phyloP scores from a whole-genome alignment of 352 stramenopile species.

The Pythium utonaiense region DNA sequence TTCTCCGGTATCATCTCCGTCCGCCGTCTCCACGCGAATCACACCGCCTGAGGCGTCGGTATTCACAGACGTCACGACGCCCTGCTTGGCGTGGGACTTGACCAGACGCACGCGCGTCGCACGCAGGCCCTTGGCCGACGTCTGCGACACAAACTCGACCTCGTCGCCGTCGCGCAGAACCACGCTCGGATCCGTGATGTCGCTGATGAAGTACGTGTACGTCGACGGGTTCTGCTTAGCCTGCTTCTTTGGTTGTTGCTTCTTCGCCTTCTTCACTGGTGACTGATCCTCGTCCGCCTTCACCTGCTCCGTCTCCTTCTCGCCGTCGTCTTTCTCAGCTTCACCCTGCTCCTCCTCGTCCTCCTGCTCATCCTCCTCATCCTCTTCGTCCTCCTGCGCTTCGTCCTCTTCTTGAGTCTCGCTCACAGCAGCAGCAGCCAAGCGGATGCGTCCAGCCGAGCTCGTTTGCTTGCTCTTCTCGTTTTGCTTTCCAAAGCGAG shows the following conservation, averaged over 20 bases:
- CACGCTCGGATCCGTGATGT: constrained; percentile 46
- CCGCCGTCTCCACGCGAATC: constrained; percentile 36
- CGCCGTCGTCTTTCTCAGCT: constrained; percentile 12
- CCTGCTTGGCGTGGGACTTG: constrained; percentile 48
- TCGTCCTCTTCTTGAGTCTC: constrained; percentile 11
- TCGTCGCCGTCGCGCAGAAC: constrained; percentile 71
- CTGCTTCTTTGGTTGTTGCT: constrained; percentile 13
- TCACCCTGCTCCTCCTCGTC: constrained; percentile 18
- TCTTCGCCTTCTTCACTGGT: constrained; percentile 12
- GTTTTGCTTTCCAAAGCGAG: constrained; percentile 33
- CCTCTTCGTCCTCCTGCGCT: constrained; percentile 18
- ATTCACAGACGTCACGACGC: constrained; percentile 50
- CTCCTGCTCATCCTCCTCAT: constrained; percentile 19
- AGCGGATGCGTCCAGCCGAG: constrained; percentile 54
- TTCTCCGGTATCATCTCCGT: constrained; percentile 26
- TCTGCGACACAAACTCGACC: constrained; percentile 58
- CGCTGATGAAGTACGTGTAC: constrained; percentile 66
- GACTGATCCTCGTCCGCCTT: background rate
- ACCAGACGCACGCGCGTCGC: constrained; percentile 57
- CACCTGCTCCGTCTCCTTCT: constrained; percentile 9
- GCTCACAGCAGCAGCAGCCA: constrained; percentile 5
- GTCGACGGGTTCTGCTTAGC: constrained; percentile 16
- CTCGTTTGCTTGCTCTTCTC: constrained; percentile 39
- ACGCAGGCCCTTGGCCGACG: constrained; percentile 38
- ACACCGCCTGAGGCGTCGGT: constrained; percentile 41